Base-by-base conservation (phyloP, 805 yeast species). In the Torulaspora delbrueckii region DNA sequence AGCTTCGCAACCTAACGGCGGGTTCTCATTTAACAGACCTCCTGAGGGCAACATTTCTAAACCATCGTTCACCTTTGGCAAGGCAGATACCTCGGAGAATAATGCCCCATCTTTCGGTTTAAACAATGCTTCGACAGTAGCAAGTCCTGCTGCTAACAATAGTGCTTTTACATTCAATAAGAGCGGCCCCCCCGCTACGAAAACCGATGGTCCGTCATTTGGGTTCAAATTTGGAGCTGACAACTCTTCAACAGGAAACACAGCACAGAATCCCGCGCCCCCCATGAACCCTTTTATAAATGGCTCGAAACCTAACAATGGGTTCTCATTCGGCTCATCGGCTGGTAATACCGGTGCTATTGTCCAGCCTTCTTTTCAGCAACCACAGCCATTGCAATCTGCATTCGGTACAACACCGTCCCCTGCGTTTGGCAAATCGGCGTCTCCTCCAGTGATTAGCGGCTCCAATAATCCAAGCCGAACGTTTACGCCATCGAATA, bases 401-500 rank as follows among this genome's bases (percentile, higher is more conserved):
- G 30, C 41, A 16, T 46, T 53, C 22, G 53, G 49, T 44, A 40
- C 48, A 18, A 50, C 49, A 18, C 48, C 49, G 24, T 51, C 55
- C 7, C 56, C 59, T 12, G 52, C 56, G 18, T 57, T 55, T 40
- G 58, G 55, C n/a, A 45, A 44, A 18, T 47, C 52, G 26, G 43
- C 46, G 5, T 52, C 55, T n/a, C 46, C 56, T 37, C 45, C 48
- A 9, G 48, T 18, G 7, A 14, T 34, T 23, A 40, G 37, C 10
- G 38, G 38, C 22, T 45, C 48, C 34, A 38, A 45, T 27, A 36
- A 37, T 13, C 28, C 54, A 27, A 52, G 49, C 27, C 42, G 52
- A 33, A 38, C 58, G 8, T 56, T 56, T 35, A 48, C 56, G 14
- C 67, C 67, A 23, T 58, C 65, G 3, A 40, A 42, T 14, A 50